Evolutionary conservation across 1,139 yeast genomes (phyloP).

Genomic region (Arxiozyma slooffiae): DNA sequence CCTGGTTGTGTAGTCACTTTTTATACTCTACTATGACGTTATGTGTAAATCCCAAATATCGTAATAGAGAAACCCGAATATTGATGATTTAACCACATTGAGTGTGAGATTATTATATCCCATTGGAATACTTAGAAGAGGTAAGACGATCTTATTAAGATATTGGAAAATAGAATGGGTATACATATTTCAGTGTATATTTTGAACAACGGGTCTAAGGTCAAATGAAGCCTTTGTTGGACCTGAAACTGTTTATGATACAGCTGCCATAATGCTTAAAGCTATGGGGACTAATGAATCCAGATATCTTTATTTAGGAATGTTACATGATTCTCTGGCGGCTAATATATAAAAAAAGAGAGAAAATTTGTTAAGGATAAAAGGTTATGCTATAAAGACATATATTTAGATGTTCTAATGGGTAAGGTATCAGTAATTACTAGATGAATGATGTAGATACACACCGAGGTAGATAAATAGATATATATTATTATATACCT

Average conservation of each 20-base stretch:
- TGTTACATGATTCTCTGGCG: slow-evolving; percentile 45
- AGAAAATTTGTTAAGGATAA: not conserved
- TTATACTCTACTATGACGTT: slow-evolving; percentile 52
- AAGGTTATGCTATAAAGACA: slow-evolving; percentile 3
- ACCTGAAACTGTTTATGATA: slow-evolving; percentile 49
- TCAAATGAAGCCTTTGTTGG: slow-evolving; percentile 78
- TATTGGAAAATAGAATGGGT: slow-evolving; percentile 82
- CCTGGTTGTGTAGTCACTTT: slow-evolving; percentile 88
- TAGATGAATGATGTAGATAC: not conserved
- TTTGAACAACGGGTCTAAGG: slow-evolving; percentile 46
- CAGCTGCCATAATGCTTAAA: slow-evolving; percentile 51
- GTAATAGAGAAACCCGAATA: slow-evolving; percentile 21
- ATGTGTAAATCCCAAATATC: slow-evolving; percentile 34
- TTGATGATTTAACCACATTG: slow-evolving; percentile 50
- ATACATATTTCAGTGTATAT: slow-evolving; percentile 69
- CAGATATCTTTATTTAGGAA: slow-evolving; percentile 59
- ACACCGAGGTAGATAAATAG: no score
- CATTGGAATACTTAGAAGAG: slow-evolving; percentile 48
- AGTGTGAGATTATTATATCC: slow-evolving; percentile 84
- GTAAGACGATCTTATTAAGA: slow-evolving; percentile 67
- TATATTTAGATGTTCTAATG: slow-evolving; percentile 6
- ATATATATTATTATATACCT: no score
- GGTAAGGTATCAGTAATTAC: slow-evolving; percentile 6
- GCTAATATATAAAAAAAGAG: slow-evolving; percentile 20
- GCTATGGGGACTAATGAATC: slow-evolving; percentile 75